Evolutionary conservation across 176 grass and related monocot species (phyloP).

Genomic region (Musa beccarii): DNA sequence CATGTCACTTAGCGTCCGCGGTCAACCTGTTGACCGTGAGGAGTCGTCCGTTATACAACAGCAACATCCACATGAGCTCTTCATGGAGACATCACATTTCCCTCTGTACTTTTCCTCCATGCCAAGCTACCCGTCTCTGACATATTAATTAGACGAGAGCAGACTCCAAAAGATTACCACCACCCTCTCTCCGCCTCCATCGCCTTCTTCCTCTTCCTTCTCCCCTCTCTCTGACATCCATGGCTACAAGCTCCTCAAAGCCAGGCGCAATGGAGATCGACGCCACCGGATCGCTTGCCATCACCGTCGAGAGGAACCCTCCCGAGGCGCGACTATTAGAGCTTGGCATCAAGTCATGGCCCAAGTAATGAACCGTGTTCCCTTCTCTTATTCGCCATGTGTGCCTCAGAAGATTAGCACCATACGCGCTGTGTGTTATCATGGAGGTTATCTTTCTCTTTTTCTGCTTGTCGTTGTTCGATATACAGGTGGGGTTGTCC

Average conservation of each 20-base stretch:
- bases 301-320: conserved; percentile 56
- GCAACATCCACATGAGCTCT: too few species aligned
- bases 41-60: too few species aligned
- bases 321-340: conserved; percentile 57
- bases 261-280: conserved; percentile 60
- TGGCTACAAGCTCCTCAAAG: conserved; percentile 75
- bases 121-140: background rate
- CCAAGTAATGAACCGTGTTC: conserved; percentile 37
- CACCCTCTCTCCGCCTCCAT: background rate
- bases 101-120: background rate
- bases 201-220: background rate
- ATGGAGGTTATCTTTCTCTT: background rate
- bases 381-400: background rate
- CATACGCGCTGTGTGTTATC: too few species aligned
- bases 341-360: conserved; percentile 86
- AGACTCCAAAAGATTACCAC: background rate
- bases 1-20: too few species aligned
- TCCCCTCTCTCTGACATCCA: background rate
- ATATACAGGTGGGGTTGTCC: conserved; percentile 71
- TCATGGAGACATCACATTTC: too few species aligned
- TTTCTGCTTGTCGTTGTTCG: background rate
- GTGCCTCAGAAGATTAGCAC: too few species aligned
- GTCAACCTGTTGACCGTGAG: too few species aligned
- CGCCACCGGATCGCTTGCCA: conserved; percentile 32
- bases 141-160: too few species aligned